Percentiles rank a stretch among this genome's conserved stretches.
These are phyloP conservation scores for Elsinoe ampelina DNA, from an alignment of 2,329 filamentous ascomycete genomes.

Conservation along the genomic window DNA sequence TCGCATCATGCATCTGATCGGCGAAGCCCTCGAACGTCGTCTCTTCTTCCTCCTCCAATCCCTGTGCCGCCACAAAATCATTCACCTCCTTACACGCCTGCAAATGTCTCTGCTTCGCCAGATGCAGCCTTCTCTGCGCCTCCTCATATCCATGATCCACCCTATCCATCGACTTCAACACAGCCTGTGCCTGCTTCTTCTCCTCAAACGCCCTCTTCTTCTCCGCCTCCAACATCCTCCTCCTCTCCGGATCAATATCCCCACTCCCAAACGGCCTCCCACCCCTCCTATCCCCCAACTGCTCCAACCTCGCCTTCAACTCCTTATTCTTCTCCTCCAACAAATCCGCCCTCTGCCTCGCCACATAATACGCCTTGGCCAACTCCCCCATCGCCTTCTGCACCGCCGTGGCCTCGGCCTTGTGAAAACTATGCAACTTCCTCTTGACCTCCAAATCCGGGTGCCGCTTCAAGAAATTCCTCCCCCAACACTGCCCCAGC, in stretches of 20 bases:
- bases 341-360: constrained; percentile 4
- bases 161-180: constrained; percentile 23
- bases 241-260: constrained; percentile 13
- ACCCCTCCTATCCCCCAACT: constrained; percentile 53
- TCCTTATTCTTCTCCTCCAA: constrained; percentile 37
- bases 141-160: constrained; percentile 24
- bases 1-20: background rate
- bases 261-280: constrained; percentile 6
- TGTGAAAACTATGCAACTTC: constrained; percentile 9
- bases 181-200: constrained; percentile 22
- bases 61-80: constrained; percentile 7
- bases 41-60: background rate
- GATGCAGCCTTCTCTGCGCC: constrained; percentile 18
- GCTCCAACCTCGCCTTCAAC: constrained; percentile 65
- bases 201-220: constrained; percentile 20
- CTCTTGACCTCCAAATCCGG: constrained; percentile 6
- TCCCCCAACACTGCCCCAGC: constrained; percentile 3
- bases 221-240: constrained; percentile 15
- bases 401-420: constrained; percentile 8
- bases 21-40: background rate
- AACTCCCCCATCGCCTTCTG: constrained; percentile 11
- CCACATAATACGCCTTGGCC: constrained; percentile 8
- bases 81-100: constrained; percentile 6
- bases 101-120: constrained; percentile 6
- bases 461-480: constrained; percentile 9